Base-by-base conservation (phyloP, 176 grass and related monocot genomes). In the Phragmites australis region DNA sequence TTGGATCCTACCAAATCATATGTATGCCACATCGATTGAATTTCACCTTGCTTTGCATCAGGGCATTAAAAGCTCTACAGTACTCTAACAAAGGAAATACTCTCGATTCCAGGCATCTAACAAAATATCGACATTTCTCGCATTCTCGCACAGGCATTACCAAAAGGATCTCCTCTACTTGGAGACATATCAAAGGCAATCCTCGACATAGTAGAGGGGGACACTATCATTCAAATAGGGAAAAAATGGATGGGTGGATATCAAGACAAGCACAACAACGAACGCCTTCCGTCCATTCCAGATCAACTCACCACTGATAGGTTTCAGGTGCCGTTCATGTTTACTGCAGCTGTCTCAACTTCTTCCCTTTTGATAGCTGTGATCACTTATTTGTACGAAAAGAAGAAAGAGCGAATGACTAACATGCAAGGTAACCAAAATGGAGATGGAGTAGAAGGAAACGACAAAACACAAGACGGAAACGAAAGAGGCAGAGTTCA, bases 211-310 rank as follows among this genome's bases (percentile, higher is more conserved):
- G 88, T 79, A 32, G 83, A 75, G 52, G 84, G 84, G 22, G 81
- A 87, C 7, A 32, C 25, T 39, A 89, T 90, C 8, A 86, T 68
- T 68, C 65, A 50, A 12, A 72, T 94, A 22, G 78, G 74, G 31
- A 88, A 70, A 18, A 82, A 89, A 72, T 87, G 89, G 92, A 78
- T 73, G n/a, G n/a, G n/a, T 46, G 83, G 83, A 41, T 31, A 90
- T 9, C 44, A 84, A 47, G 19, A 55, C 26, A 32, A 42, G 4
- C 82, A 81, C 13, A 72, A 72, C 44, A 70, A 63, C 51, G 81
- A 80, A 41, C 70, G 84, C 41, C 7, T 18, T 16, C 56, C 17
- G 31, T 74, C 11, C 21, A 55, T 8, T 88, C 85, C 0, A 75
- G 87, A 45, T 88, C 12, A 76, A 68, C 42, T 65, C 19, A 30